phyloP scores from a whole-genome alignment of 306 rosid species.

The Pyrus pyrifolia region DNA sequence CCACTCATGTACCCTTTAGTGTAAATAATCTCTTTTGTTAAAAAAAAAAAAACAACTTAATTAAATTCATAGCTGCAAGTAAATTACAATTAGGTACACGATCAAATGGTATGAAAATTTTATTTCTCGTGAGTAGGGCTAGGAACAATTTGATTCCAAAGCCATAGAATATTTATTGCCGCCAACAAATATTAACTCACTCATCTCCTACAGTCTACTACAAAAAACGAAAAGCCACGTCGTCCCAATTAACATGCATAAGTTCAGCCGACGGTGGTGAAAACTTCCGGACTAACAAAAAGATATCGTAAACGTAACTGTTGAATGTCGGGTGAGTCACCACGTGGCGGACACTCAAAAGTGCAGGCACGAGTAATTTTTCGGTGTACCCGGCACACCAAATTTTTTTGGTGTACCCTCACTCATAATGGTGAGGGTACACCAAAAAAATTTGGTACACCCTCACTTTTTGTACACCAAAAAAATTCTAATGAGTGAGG shows the following conservation, averaged over 20 bases:
- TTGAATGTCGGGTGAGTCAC: conserved; percentile 4
- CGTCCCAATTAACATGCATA: not conserved
- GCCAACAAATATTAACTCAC: not conserved
- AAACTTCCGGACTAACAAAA: not conserved
- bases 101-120: not conserved
- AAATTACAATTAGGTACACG: no score
- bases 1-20: no score
- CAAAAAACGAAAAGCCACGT: not conserved
- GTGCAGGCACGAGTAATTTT: conserved; percentile 3
- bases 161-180: not conserved
- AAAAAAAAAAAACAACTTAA: no score
- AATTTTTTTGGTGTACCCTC: no score
- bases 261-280: not conserved
- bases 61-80: no score
- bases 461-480: no score
- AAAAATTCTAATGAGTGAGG: no score
- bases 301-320: not conserved
- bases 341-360: conserved; percentile 46
- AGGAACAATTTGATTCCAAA: not conserved
- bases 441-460: no score
- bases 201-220: not conserved
- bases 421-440: no score
- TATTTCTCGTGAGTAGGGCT: not conserved
- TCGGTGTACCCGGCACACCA: no score
- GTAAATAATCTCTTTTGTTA: no score